A percentile compares a stretch with the other conserved stretches of the same genome.
These are phyloP conservation scores for Capsicum baccatum DNA, from an alignment of 257 asterid genomes.

Conservation along the genomic window DNA sequence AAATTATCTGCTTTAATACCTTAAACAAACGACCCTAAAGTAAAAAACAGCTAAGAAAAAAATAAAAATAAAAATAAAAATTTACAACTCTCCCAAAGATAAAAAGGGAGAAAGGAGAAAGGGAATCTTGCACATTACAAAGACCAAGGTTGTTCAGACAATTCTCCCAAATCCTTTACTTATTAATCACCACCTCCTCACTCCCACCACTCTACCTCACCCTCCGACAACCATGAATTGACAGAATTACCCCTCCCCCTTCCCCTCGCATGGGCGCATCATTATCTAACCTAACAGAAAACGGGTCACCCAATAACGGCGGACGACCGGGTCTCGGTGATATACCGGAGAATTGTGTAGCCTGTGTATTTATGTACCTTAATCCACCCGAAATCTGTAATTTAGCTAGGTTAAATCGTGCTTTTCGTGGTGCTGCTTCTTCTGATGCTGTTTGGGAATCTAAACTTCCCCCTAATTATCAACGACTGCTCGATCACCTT, in stretches of 20 bases:
- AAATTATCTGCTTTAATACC: no score
- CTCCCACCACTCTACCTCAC: not conserved
- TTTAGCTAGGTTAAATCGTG: constrained; percentile 92
- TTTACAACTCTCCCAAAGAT: no score
- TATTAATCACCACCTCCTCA: constrained; percentile 15
- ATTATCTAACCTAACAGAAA: constrained; percentile 75
- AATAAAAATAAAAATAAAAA: no score
- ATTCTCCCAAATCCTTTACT: not conserved
- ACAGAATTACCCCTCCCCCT: not conserved
- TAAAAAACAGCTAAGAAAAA: no score
- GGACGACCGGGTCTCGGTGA: constrained; percentile 87
- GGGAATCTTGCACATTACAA: not conserved
- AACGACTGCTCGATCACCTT: constrained; percentile 53
- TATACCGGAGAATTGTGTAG: constrained; percentile 98
- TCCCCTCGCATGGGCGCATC: constrained; percentile 77
- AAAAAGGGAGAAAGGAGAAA: not conserved
- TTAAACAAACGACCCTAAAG: no score
- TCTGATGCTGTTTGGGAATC: constrained; percentile 99
- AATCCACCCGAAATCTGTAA: constrained; percentile 98
- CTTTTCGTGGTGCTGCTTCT: constrained; percentile 97
- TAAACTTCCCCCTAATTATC: constrained; percentile 88
- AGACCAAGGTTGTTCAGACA: not conserved
- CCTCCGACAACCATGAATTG: constrained; percentile 30
- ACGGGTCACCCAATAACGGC: constrained; percentile 60
- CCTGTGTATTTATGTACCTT: constrained; percentile 77